Conservation (phyloP, 2,329 filamentous ascomycete genomes). For the Akanthomyces muscarius region DNA sequence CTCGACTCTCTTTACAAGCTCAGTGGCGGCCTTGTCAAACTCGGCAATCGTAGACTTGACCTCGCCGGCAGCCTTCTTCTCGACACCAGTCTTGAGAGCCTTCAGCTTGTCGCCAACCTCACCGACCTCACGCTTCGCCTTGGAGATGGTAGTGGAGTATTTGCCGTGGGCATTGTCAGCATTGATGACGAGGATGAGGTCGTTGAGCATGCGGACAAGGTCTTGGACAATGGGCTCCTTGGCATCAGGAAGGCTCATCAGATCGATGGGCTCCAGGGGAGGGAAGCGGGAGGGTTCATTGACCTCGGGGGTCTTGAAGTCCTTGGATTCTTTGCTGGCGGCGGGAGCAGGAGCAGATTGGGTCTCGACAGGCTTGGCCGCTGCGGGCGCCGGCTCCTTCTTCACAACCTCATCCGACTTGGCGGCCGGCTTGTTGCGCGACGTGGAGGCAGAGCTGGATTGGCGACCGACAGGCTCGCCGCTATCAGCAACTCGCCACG, state of each 20-base stretch:
- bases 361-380: slow-evolving; percentile 27
- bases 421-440: slow-evolving; percentile 29
- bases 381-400: slow-evolving; percentile 23
- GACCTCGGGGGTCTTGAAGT: slow-evolving; percentile 56
- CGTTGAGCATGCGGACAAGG: slow-evolving; percentile 90
- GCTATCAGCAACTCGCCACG: slow-evolving; percentile 69
- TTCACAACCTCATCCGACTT: slow-evolving; percentile 29
- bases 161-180: slow-evolving; percentile 74
- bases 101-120: slow-evolving; percentile 77
- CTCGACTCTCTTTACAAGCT: slow-evolving; percentile 86
- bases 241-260: slow-evolving; percentile 69
- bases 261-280: slow-evolving; percentile 68
- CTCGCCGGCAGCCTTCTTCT: slow-evolving; percentile 69
- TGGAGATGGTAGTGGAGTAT: slow-evolving; percentile 72
- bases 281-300: slow-evolving; percentile 62
- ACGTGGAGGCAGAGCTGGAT: slow-evolving; percentile 48
- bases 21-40: slow-evolving; percentile 82
- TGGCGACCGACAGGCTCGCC: slow-evolving; percentile 55
- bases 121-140: slow-evolving; percentile 79
- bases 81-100: slow-evolving; percentile 64
- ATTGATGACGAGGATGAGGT: slow-evolving; percentile 90
- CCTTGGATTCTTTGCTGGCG: slow-evolving; percentile 27
- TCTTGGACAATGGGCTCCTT: slow-evolving; percentile 88
- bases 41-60: slow-evolving; percentile 68
- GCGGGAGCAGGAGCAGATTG: slow-evolving; percentile 22